phyloP scores from a whole-genome alignment of 371 early-diverging fungal species.

The Fennellomyces sp. region DNA sequence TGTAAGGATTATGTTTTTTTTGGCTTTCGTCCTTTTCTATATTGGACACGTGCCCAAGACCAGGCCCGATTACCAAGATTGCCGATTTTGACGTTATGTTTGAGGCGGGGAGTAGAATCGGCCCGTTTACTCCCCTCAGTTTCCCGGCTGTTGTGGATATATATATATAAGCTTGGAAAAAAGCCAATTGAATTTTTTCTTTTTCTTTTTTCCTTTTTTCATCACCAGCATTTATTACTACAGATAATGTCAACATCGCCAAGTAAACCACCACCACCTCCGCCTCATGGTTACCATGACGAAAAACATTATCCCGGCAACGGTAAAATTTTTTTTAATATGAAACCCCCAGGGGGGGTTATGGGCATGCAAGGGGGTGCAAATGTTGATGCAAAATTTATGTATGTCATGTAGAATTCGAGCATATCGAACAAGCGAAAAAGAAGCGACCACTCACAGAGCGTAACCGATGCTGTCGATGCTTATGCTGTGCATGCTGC shows the following conservation, averaged over 20 bases:
- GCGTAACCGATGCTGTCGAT: conserved; percentile 36
- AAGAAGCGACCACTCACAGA: conserved; percentile 14
- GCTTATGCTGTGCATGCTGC: conserved; percentile 48
- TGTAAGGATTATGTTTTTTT: background rate
- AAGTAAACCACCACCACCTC: background rate
- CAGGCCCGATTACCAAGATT: background rate
- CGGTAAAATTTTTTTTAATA: too few species aligned
- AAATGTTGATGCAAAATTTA: too few species aligned
- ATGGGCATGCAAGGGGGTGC: too few species aligned
- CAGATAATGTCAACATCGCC: background rate
- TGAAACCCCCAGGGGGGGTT: too few species aligned
- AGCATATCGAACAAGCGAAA: background rate
- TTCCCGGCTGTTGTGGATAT: background rate
- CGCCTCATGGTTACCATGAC: background rate
- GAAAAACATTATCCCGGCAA: background rate
- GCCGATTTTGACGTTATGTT: background rate
- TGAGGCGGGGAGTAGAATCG: background rate
- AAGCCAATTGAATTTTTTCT: too few species aligned
- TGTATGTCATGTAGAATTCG: too few species aligned
- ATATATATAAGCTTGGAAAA: background rate
- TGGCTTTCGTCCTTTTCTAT: background rate
- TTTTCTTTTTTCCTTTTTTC: background rate
- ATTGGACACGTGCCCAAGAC: background rate
- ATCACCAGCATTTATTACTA: background rate
- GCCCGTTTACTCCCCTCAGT: too few species aligned